These are phyloP conservation scores for Vigna hirtella DNA, from an alignment of 306 rosid species.

Conservation along the genomic window DNA sequence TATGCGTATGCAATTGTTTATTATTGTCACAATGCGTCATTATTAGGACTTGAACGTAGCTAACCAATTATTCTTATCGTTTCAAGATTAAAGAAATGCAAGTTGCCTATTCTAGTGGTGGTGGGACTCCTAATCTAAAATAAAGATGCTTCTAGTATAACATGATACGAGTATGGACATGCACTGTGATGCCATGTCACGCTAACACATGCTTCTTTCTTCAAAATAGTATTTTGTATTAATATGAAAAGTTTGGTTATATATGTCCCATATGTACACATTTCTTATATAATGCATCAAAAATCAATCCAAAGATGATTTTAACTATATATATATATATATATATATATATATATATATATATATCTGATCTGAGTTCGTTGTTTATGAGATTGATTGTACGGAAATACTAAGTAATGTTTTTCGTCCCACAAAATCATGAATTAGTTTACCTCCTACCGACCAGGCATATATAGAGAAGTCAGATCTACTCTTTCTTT, in stretches of 20 bases:
- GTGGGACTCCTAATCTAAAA: background rate
- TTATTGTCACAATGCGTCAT: background rate
- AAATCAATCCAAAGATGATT: too few species aligned
- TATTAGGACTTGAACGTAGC: background rate
- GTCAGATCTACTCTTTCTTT: background rate
- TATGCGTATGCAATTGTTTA: background rate
- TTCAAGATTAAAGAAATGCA: background rate
- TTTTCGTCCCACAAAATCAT: background rate
- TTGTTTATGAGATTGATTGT: background rate
- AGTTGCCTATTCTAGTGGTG: background rate
- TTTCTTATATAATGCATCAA: too few species aligned
- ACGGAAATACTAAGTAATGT: background rate
- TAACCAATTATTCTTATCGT: background rate
- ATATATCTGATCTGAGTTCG: background rate
- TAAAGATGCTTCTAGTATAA: conserved; percentile 7
- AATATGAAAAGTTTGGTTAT: too few species aligned
- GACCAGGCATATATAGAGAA: background rate
- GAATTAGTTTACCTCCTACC: background rate
- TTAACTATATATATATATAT: too few species aligned
- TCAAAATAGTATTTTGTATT: too few species aligned
- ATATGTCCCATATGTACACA: too few species aligned
- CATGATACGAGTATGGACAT: background rate
- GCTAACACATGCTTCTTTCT: too few species aligned
- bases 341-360: too few species aligned
- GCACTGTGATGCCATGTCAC: background rate